These are phyloP conservation scores for Leccinum ochraceum DNA, from an alignment of 768 basidiomycete genomes.

Conservation along the genomic window DNA sequence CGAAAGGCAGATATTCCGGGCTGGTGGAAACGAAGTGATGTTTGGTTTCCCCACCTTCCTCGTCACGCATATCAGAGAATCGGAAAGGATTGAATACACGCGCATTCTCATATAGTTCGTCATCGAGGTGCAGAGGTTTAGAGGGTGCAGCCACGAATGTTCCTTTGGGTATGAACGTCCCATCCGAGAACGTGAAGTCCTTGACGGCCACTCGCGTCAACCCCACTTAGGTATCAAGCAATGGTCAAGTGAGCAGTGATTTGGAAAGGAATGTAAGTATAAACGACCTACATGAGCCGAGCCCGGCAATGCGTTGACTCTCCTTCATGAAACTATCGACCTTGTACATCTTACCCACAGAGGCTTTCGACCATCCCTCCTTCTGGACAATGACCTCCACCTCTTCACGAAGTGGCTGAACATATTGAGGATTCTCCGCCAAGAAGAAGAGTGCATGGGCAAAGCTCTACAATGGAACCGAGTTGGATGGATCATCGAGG, in stretches of 20 bases:
- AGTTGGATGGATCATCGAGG: background rate
- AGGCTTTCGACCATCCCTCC: background rate
- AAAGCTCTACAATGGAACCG: background rate
- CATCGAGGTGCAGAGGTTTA: constrained; percentile 25
- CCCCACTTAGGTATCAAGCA: constrained; percentile 17
- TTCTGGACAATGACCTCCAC: background rate
- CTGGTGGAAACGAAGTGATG: background rate
- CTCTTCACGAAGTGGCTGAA: background rate
- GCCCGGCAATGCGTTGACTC: background rate
- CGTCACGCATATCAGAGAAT: constrained; percentile 42
- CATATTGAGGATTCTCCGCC: background rate
- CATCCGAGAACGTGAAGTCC: constrained; percentile 39
- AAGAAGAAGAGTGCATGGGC: background rate
- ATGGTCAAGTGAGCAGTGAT: background rate
- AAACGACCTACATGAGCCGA: constrained; percentile 20
- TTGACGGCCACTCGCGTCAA: constrained; percentile 35
- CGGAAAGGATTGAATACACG: constrained; percentile 48
- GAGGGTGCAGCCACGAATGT: constrained; percentile 29
- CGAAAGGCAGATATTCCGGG: background rate
- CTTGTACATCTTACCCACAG: background rate
- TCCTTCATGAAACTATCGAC: background rate
- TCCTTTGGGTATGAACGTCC: constrained; percentile 22
- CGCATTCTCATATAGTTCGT: constrained; percentile 33
- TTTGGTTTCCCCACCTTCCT: constrained; percentile 25
- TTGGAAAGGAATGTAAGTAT: background rate